Evolutionary conservation across 495 filamentous ascomycete genomes (phyloP), one percentile per base, ranked within the genome.

Genomic region (Xylaria grammica): DNA sequence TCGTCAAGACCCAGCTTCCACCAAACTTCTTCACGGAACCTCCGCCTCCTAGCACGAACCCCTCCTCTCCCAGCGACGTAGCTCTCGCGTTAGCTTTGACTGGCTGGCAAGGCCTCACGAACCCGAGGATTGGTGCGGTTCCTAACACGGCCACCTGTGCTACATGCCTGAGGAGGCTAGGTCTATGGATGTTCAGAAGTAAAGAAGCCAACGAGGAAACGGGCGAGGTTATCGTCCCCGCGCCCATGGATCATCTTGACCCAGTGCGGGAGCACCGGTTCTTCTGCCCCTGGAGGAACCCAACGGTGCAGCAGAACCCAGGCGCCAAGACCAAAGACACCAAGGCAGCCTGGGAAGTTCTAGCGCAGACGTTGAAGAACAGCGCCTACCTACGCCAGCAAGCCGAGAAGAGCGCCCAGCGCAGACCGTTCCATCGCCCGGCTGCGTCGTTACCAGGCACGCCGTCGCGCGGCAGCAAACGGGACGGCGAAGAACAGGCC

Each of bases 161-260:
- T 51, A 90, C 90, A 40, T 99, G 95, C 72, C 92, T 97, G 69
- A 87, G 94, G 63, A 87, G 93, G 7, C 81, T 98, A 0, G 95
- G 96, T 0, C 84, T 99, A 7, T 99, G 95, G 95, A 88, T 99
- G 78, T 99, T 96, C 79, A 91, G 88, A 69, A 78, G 80, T 67
- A 86, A 84, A 64, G 77, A 82, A 63, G 68, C 85, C 30, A 77
- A 82, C 66, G 69, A 75, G 3, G 65, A 68, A 34, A 78, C 75
- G 48, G 78, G 80, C 7, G 79, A 82, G 58, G 76, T 83, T 20
- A 75, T 86, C 3, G 83, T 81, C 17, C 85, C 85, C 26, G 79
- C 84, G 7, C 78, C 85, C 9, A 84, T 91, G 74, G 84, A 84
- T 62, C 83, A 86, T 34, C 78, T 94, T n/a, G 85, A 92, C 67